Base-by-base conservation (phyloP, 1,284 basidiomycete genomes). In the Microbotryomycetes sp. region DNA sequence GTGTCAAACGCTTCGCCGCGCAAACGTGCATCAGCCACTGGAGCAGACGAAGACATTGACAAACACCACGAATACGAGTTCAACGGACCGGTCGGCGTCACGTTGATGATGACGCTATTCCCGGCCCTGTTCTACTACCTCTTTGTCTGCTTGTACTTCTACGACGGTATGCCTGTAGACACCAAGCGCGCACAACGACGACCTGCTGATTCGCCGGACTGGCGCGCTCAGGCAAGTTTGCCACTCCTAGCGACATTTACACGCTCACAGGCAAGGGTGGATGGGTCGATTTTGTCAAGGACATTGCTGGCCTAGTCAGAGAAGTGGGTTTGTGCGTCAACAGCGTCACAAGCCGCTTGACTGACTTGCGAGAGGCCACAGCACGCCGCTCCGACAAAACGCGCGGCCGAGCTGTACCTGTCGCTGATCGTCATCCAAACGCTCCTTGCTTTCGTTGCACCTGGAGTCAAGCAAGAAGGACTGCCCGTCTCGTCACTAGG, bases 71-170 rank as follows among this genome's bases (percentile, higher is more conserved):
- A 63, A 47, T 96, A 89, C 78, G 93, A 98, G 77, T 98, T 98
- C 72, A 96, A 94, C 68, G 94, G 94, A 7, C 93, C 94, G 48
- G 80, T 81, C 77, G 94, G 96, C 52, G 91, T 93, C 47, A 78
- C 85, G 11, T 88, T 87, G 29, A 97, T 99, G 80, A 98, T 99
- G 88, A 81, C 86, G 29, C 85, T 88, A 56, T 99, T 98, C 76
- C 94, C 94, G 0, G 76, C 85, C 45, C 81, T 90, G 65, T 91
- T 92, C 93, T 97, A 97, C 78, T 98, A 98, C 79, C 84, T 98
- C 69, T 97, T 91, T 90, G 91, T 92, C 69, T 99, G 96, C 73
- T 81, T 97, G 45, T 92, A 89, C 84, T 96, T 92, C 77, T 93
- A 97, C 75, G 87, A 97, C 69, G 94, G 94, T 56, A 81, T 82